Base-by-base conservation (phyloP, 2,329 filamentous ascomycete genomes). In the Aspergillus cejpii region DNA sequence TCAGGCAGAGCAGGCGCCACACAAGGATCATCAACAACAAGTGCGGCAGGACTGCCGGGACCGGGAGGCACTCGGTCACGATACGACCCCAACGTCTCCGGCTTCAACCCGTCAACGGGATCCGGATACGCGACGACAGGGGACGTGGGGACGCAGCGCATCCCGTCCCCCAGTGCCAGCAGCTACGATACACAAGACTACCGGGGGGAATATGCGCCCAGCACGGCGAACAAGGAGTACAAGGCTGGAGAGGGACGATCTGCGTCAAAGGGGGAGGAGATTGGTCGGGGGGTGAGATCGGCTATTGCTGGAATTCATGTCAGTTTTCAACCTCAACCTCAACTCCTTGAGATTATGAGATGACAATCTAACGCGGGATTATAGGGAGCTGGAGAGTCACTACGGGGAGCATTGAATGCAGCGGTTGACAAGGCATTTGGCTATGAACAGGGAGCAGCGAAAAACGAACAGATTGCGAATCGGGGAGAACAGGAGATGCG, bases 361-460 rank as follows among this genome's bases (percentile, higher is more conserved):
- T 37, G 31, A 29, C 36, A 7, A 15, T n/a, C 19, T 51, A 28
- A 37, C 17, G 6, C 15, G 27, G 20, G 2, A 15, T 34, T 17
- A 17, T 51, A 71, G 65, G 68, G 68, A 6, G 58, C 60, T 14
- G 69, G 69, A 5, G 69, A 72, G 48, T 62, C 62, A 3, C 51
- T 71, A 26, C 66, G 68, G 14, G 69, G 68, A 3, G 59, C 58
- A 1, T 38, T 67, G 3, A 65, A 56, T 42, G 58, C 63, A n/a
- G 61, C 64, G 0, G 59, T 70, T 33, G 68, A 72, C 47, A 56
- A 60, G 41, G 54, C 64, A 4, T 68, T 70, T 50, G 62, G 66
- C 21, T 59, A 65, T 15, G 43, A 59, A 2, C 59, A 69, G 21
- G 62, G 64, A 4, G 62, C 58, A 1, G 55, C 51, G 11, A 62